Base-by-base conservation (phyloP, 306 rosid genomes). In the Pueraria montana region DNA sequence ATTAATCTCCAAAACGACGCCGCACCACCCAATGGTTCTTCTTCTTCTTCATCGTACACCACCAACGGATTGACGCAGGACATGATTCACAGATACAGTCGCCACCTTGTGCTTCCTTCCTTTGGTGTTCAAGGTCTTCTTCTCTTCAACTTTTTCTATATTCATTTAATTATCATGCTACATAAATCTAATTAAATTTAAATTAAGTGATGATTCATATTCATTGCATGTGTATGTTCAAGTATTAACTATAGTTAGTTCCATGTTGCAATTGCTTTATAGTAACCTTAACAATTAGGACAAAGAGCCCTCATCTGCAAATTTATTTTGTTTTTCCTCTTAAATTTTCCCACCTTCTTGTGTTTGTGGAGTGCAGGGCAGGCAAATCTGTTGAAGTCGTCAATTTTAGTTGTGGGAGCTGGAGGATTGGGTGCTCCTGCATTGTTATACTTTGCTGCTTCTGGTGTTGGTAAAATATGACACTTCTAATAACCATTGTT, bases 401-500 rank as follows among this genome's bases (percentile, higher is more conserved):
- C 96, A 62, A 86, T 96, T 77, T 88, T 94, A 69, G 98, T 96
- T 42, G 92, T 94, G 76, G 99, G 99, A 82, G 99, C 98, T 34
- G 99, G 99, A 46, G 99, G 99, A 38, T 87, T 95, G 84, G 98
- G 99, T 72, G 94, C 99, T 36, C 96, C 98, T 11, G 99, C 98
- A 2, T 87, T 95, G 80, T 82, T 95, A 58, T 93, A 95, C 87
- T 92, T 95, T 55, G 98, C 94, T 26, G 98, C 99, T 80, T 79
- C 90, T 83, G 99, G 99, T 72, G 94, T 88, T 80, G 99, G 98
- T 92, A 92, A 80, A 61, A 42, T 75, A 74, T 50, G 14, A 13
- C 61, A n/a, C 74, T 78, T 67, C 1, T 50, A 11, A 34, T 27
- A 27, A 27, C 53, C 38, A 1, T 49, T 74, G 17, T 73, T 75